Evolutionary conservation across 2,329 filamentous ascomycete genomes (phyloP).

Genomic region (Colletotrichum australisinense): DNA sequence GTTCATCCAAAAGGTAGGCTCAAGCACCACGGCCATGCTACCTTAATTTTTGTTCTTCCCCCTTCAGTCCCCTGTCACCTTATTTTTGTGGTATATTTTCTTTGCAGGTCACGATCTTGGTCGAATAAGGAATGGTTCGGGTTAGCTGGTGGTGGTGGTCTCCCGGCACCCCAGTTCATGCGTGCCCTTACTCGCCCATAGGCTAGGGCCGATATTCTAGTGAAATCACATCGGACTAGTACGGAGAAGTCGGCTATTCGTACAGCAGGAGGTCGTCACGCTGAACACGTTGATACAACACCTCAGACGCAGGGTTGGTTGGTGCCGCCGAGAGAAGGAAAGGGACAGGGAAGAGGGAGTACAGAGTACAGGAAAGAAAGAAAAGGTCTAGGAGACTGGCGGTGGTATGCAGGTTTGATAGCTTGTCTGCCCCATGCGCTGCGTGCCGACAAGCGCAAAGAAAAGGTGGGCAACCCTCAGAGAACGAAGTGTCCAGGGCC

Average conservation of each 20-base stretch:
- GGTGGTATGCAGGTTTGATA: slow-evolving; percentile 28
- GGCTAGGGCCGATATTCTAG: background rate
- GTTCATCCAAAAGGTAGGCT: slow-evolving; percentile 15
- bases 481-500: background rate
- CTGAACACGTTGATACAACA: too few species aligned
- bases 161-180: slow-evolving; percentile 7
- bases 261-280: too few species aligned
- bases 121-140: slow-evolving; percentile 23
- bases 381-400: background rate
- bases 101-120: slow-evolving; percentile 23
- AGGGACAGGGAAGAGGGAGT: background rate
- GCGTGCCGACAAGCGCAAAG: slow-evolving; percentile 2
- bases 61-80: background rate
- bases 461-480: background rate
- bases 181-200: slow-evolving; percentile 17
- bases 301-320: background rate
- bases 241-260: background rate
- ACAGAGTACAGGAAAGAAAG: background rate
- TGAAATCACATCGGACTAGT: background rate
- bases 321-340: background rate
- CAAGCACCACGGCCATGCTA: slow-evolving; percentile 3
- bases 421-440: slow-evolving; percentile 13
- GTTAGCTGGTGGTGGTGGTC: background rate
- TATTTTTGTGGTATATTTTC: background rate
- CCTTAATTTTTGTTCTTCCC: slow-evolving; percentile 4